Evolutionary conservation across 2,329 filamentous ascomycete species (phyloP), one percentile per base, ranked within the genome.

Genomic region (Hypoxylon sp.): DNA sequence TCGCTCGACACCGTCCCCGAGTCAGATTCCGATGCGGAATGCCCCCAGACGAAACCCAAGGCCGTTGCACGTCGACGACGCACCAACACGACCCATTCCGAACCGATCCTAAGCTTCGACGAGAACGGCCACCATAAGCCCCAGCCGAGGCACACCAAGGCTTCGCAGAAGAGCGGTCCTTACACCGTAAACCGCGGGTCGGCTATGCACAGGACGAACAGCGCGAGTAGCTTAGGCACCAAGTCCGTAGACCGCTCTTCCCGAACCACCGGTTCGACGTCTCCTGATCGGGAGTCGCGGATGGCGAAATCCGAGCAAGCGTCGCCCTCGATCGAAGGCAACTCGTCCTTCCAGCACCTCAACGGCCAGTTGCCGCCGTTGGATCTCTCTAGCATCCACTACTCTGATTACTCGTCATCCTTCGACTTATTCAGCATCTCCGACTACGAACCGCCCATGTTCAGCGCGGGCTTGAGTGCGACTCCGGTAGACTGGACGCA

Each of bases 101-200:
- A 90, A 64, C 83, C 81, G 55, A 76, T 83, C 62, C 76, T 89
- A 57, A 82, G 82, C 49, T 86, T 88, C 68, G 87, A 90, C 71
- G 83, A 87, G 68, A 84, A 89, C 71, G 87, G 87, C 52, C 85
- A 89, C 71, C 87, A 88, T 78, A 89, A 87, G 71, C 84, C 87
- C 15, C 79, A 83, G 11, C 82, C 86, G 73, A 88, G 88, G 78
- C 85, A 85, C 75, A 81, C 84, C 71, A 86, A 86, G 68, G 82
- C 83, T 30, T 83, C 86, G 28, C 86, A 89, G 68, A 88, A 89
- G 74, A 84, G 82, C 69, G 85, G 85, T 30, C 87, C 88, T 19
- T 90, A 90, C 69, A 83, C 84, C 62, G 81, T 89, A 43, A 84
- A 79, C 72, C 83, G 86, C 59, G 84, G 84, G 67, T 85, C 87